Percentiles rank a stretch among this genome's conserved stretches.
Evolutionary conservation across 768 basidiomycete species (phyloP).

Genomic region (Mycena albidolilacea): DNA sequence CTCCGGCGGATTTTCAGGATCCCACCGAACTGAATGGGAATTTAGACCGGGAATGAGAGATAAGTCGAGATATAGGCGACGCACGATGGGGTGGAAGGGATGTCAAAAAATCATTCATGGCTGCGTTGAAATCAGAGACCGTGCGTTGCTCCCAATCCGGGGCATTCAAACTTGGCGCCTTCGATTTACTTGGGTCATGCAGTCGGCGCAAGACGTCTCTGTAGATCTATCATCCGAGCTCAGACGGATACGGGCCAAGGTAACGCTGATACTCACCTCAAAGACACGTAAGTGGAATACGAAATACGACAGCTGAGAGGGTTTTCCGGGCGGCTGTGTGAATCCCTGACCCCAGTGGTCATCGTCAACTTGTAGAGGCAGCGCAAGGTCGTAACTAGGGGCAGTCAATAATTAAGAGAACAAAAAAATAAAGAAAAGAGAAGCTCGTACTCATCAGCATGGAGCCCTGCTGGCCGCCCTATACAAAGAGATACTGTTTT

Average conservation of each 20-base stretch:
- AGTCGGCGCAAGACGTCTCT: conserved; percentile 75
- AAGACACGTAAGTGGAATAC: conserved; percentile 67
- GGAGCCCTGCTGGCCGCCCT: conserved; percentile 76
- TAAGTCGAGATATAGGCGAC: conserved; percentile 23
- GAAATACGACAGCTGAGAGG: conserved; percentile 68
- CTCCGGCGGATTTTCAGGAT: conserved; percentile 25
- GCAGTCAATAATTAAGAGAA: neutral
- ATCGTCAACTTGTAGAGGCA: conserved; percentile 72
- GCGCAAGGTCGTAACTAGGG: conserved; percentile 73
- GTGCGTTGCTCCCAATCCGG: conserved; percentile 69
- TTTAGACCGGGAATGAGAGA: neutral
- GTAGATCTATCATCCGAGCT: conserved; percentile 54
- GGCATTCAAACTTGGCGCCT: conserved; percentile 56
- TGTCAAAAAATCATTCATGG: conserved; percentile 73
- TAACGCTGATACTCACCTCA: conserved; percentile 44
- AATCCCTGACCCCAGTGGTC: conserved; percentile 66
- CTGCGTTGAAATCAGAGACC: conserved; percentile 74
- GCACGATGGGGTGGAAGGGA: conserved; percentile 69
- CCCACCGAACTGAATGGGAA: conserved; percentile 39
- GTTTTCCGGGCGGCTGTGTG: conserved; percentile 74
- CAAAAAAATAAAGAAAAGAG: neutral
- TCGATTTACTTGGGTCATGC: conserved; percentile 58
- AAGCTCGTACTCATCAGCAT: conserved; percentile 73
- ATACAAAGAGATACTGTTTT: conserved; percentile 59
- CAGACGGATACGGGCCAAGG: neutral